Base-by-base conservation (phyloP, 164 flowering plant species). In the Amborella trichopoda region DNA sequence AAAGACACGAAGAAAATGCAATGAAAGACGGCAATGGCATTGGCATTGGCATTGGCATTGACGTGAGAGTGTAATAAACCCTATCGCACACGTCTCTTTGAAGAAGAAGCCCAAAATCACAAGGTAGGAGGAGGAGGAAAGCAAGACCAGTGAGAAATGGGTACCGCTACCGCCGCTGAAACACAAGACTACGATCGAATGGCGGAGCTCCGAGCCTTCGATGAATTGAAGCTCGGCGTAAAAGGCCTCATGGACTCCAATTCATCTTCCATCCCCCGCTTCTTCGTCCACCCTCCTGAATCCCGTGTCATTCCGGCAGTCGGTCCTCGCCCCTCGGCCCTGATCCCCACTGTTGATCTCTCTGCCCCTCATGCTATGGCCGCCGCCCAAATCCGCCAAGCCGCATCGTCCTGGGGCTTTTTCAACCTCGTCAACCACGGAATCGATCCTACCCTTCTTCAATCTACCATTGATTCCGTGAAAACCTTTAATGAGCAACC, bases 201-300 rank as follows among this genome's bases (percentile, higher is more conserved):
- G 34, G 58, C 54, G 37, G 71, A 68, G 37, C 43, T 72, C 36
- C 54, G 60, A 43, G 48, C 56, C 13, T 72, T 68, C 27, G 71
- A 72, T 36, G 67, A 72, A 26, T 59, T 70, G 25, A 71, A 68
- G 47, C 49, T 62, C 17, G 68, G 76, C 0, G 72, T 68, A 37
- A 68, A 72, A 34, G 68, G 65, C 20, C 66, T 68, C 8, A 34
- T 47, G 24, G 72, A 66, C 40, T 46, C 71, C 40, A 71, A 69
- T 38, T 46, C 57, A 40, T 62, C 73, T 17, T 3, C 51, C 37
- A 65, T 72, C 32, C 77, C 77, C 3, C 26, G 24, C 3, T 50
- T 72, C 52, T 72, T 72, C 60, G 36, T 56, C 21, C 46, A 27
- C 20, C 46, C 59, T 19, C 22, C 56, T 1, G 36, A 32, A 32